A percentile compares a stretch with the other conserved stretches of the same genome.
These are phyloP conservation scores for Leucoagaricus sp. DNA, from an alignment of 1,284 basidiomycete genomes.

Conservation along the genomic window DNA sequence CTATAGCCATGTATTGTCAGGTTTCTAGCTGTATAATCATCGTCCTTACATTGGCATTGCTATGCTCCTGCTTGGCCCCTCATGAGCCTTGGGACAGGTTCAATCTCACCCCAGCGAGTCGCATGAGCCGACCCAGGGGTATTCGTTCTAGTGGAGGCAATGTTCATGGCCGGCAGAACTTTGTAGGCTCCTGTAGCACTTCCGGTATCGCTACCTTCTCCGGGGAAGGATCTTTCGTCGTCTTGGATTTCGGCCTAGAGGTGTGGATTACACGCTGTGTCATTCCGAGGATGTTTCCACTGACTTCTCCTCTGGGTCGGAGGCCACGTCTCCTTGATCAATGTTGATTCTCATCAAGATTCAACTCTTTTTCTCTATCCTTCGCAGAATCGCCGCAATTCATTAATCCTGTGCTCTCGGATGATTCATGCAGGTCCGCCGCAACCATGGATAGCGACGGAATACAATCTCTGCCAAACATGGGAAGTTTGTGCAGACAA, in stretches of 20 bases:
- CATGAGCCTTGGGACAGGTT: conserved; percentile 48
- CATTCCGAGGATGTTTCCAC: background rate
- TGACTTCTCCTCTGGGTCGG: conserved; percentile 36
- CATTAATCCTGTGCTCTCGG: conserved; percentile 43
- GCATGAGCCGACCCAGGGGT: conserved; percentile 38
- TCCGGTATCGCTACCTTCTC: conserved; percentile 32
- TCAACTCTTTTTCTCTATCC: conserved; percentile 44
- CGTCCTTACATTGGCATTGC: background rate
- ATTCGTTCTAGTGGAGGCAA: conserved; percentile 34
- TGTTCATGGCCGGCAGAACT: conserved; percentile 31
- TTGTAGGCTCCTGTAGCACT: conserved; percentile 32
- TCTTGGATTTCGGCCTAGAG: conserved; percentile 49
- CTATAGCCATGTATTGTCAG: background rate
- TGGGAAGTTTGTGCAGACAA: conserved; percentile 46
- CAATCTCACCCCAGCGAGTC: conserved; percentile 44
- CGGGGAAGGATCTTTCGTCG: conserved; percentile 41
- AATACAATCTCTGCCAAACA: conserved; percentile 26
- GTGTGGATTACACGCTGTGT: conserved; percentile 24
- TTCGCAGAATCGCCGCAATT: conserved; percentile 52
- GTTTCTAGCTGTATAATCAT: background rate
- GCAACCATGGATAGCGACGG: conserved; percentile 34
- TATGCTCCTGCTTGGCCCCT: conserved; percentile 31
- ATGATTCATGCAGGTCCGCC: conserved; percentile 41
- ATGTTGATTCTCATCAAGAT: conserved; percentile 29
- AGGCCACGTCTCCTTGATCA: conserved; percentile 41